These are phyloP conservation scores for Rhododendron kiyosumense DNA, from an alignment of 148 eudicot species.

Conservation along the genomic window DNA sequence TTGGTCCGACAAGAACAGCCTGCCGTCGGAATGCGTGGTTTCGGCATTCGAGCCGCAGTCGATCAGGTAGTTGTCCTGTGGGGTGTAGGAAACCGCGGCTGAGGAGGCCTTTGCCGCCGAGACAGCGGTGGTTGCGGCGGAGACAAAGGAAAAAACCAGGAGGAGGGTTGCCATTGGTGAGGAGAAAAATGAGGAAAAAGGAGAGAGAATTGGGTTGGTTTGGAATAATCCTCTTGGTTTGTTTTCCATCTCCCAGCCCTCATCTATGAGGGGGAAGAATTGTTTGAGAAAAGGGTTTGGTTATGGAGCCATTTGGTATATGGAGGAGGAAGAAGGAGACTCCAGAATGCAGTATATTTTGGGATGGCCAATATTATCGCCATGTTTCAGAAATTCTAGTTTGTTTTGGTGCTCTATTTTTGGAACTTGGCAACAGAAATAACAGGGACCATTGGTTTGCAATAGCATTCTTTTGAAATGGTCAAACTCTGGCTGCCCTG, in stretches of 20 bases:
- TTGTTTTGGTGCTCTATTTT: background rate
- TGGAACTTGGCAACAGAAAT: slow-evolving; percentile 5
- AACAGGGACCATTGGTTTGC: background rate
- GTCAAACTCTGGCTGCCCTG: background rate
- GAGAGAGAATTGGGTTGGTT: background rate
- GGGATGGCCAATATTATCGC: background rate
- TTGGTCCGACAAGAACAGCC: slow-evolving; percentile 44
- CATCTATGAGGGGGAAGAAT: background rate
- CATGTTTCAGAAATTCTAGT: background rate
- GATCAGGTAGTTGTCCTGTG: slow-evolving; percentile 49
- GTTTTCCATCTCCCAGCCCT: slow-evolving; percentile 5
- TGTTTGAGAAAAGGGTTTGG: background rate
- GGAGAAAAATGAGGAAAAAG: background rate
- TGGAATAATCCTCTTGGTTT: slow-evolving; percentile 7
- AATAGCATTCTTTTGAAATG: background rate
- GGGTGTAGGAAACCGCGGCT: slow-evolving; percentile 33
- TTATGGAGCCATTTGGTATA: background rate
- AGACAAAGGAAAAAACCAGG: slow-evolving; percentile 19
- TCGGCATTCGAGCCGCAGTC: slow-evolving; percentile 53
- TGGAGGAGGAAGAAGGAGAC: background rate
- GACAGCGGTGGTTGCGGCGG: background rate
- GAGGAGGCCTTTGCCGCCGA: background rate
- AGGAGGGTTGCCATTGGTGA: slow-evolving; percentile 17
- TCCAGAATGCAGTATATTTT: background rate
- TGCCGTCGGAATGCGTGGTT: slow-evolving; percentile 42